Base-by-base conservation (phyloP, 2,329 filamentous ascomycete species). In the Nigrospora oryzae region DNA sequence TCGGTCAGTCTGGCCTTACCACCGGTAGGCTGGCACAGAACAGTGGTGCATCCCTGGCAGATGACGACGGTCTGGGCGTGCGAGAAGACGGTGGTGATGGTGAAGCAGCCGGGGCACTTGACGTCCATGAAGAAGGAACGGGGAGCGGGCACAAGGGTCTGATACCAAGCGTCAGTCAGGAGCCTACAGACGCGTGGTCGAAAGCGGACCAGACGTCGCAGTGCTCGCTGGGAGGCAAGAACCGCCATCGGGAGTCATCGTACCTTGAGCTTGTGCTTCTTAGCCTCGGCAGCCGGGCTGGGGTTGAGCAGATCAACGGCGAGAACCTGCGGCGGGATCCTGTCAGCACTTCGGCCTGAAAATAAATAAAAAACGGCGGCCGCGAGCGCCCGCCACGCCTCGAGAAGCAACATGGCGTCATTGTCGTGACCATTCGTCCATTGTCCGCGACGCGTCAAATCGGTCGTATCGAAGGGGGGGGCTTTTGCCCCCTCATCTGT, bases 221-320 rank as follows among this genome's bases (percentile, higher is more conserved):
- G 35, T 36, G 4, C n/a, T 36, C 17, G 35, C 17, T 36, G 14
- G 35, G 10, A 28, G 5, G 23, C 23, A 10, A 28, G 23, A 28
- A 7, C 23, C 23, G 8, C 23, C 7, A 7, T 28, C 23, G 23
- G 23, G 23, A 28, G 23, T 23, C 34, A 34, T 62, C 75, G 60
- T 89, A 95, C 89, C 89, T 98, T 98, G 73, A 98, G 89, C 89
- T 98, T 98, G 88, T 98, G 93, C 87, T 97, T 97, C 80, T 89
- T 89, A 68, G 89, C 89, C 86, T 98, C 93, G 73, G 91, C 84
- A 75, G 89, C 88, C 75, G 91, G 86, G 70, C 86, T 87, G 69
- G 93, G 93, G 89, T 98, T 97, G 76, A 98, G 86, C 67, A 98
- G 90, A 83, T 98, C 93, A 81, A 97, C 88, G 74, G 93, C 93